Evolutionary conservation across 441 rosid species (phyloP).

Genomic region (Bruguiera hainesii): DNA sequence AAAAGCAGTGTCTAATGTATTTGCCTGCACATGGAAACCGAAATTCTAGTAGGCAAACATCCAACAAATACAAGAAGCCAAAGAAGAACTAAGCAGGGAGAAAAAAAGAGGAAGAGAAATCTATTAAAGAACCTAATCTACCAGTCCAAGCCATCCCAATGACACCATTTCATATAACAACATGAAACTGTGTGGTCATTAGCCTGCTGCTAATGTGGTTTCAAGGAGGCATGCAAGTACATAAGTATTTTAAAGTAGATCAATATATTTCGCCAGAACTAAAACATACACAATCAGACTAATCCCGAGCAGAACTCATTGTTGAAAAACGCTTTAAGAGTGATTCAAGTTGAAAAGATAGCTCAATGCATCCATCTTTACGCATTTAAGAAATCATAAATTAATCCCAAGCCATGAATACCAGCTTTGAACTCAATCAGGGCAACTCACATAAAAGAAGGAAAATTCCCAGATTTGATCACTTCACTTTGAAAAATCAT

Average conservation of each 20-base stretch:
- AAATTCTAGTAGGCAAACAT: neutral
- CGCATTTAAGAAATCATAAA: too few species aligned
- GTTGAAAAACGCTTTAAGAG: too few species aligned
- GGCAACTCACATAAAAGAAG: too few species aligned
- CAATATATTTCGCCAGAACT: too few species aligned
- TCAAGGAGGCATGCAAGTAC: neutral
- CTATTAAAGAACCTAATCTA: neutral
- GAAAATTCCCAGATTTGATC: too few species aligned
- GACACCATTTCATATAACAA: slow-evolving; percentile 1
- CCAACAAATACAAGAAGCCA: neutral
- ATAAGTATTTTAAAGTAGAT: neutral
- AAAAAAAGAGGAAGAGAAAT: neutral
- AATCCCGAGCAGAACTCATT: too few species aligned
- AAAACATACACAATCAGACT: too few species aligned
- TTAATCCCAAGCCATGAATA: too few species aligned
- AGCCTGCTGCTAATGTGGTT: slow-evolving; percentile 3
- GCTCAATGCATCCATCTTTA: too few species aligned
- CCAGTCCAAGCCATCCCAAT: neutral
- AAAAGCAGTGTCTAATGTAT: neutral
- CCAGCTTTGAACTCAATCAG: too few species aligned
- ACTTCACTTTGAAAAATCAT: too few species aligned
- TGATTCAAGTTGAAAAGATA: too few species aligned
- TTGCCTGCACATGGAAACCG: neutral
- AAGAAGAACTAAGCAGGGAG: neutral
- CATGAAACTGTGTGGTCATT: slow-evolving; percentile 4